Evolutionary conservation across 2,329 filamentous ascomycete species (phyloP).

Genomic region (Ilyonectria robusta): DNA sequence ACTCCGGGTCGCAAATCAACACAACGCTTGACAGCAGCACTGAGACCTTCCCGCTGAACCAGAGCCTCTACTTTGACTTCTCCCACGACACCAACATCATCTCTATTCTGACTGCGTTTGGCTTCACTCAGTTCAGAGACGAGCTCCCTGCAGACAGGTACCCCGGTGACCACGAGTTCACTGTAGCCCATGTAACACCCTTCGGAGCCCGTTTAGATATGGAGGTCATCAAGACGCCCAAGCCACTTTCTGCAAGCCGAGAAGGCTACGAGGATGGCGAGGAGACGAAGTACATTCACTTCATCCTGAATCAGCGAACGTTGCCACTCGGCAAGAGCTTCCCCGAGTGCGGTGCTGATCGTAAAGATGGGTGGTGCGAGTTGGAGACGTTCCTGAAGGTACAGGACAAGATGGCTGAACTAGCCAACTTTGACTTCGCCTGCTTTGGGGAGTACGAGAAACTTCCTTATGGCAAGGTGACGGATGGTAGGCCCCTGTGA

Average conservation of each 20-base stretch:
- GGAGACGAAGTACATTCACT: conserved; percentile 79
- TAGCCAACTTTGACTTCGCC: conserved; percentile 74
- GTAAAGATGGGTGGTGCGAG: conserved; percentile 85
- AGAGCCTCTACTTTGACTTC: conserved; percentile 83
- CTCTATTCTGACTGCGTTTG: conserved; percentile 79
- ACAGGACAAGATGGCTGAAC: conserved; percentile 70
- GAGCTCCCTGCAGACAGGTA: conserved; percentile 70
- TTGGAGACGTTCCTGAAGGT: conserved; percentile 76
- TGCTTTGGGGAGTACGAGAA: conserved; percentile 71
- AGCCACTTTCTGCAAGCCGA: conserved; percentile 71
- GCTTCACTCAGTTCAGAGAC: conserved; percentile 77
- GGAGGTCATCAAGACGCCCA: conserved; percentile 78
- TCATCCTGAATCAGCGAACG: conserved; percentile 81
- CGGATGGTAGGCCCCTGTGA: conserved; percentile 52
- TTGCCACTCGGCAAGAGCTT: conserved; percentile 78
- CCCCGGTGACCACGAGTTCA: conserved; percentile 72
- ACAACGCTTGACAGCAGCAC: conserved; percentile 78
- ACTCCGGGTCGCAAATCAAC: conserved; percentile 74
- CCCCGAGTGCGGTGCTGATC: conserved; percentile 70
- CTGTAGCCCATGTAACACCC: conserved; percentile 77
- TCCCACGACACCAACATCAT: conserved; percentile 83
- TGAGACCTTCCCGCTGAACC: conserved; percentile 80
- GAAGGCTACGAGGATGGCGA: conserved; percentile 65
- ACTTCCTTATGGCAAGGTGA: conserved; percentile 57
- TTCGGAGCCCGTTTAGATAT: conserved; percentile 82